Evolutionary conservation across 1,284 basidiomycete genomes (phyloP), one percentile per base, ranked within the genome.

Genomic region (Tilletia caries): DNA sequence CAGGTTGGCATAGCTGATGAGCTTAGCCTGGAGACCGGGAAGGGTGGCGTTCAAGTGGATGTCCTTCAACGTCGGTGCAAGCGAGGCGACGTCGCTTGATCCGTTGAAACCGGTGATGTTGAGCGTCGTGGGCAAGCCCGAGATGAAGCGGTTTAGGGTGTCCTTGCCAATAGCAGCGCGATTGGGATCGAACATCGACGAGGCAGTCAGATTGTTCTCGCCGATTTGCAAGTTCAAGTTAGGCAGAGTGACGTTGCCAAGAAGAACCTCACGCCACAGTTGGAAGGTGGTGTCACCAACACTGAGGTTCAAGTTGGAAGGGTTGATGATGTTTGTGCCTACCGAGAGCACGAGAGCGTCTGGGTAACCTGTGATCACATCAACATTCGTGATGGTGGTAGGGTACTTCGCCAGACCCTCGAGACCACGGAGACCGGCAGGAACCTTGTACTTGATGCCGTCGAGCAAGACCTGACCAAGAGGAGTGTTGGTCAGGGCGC

Each of bases 291-390:
- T 29, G 44, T 54, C 48, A 33, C 66, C 66, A 13, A 60, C 27
- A 37, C 34, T 34, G 52, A 67, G 44, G 66, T 67, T 67, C 20
- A 67, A 27, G 66, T 67, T 67, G n/a, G 66, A 67, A 13, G 66
- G 66, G 60, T 67, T 67, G 66, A 67, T 48, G 46, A 67, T 43
- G 23, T 52, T 23, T 5, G 66, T 67, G 18, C 43, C 23, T 4
- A 67, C 48, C 12, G 12, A 10, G 15, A 67, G 48, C 27, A 34
- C 15, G 27, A 67, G 33, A 25, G 43, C 43, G 32, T 67, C 66
- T 10, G 12, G 3, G 29, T 20, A 48, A 18, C 66, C 66, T 18
- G n/a, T 44, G 13, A 33, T 23, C 3, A 67, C 66, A 20, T 67
- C 66, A 4, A 67, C 50, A 8, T 33, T 33, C 5, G 43, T 64